phyloP scores from a whole-genome alignment of 2,329 filamentous ascomycete genomes.

The Calonectria hawksworthii region DNA sequence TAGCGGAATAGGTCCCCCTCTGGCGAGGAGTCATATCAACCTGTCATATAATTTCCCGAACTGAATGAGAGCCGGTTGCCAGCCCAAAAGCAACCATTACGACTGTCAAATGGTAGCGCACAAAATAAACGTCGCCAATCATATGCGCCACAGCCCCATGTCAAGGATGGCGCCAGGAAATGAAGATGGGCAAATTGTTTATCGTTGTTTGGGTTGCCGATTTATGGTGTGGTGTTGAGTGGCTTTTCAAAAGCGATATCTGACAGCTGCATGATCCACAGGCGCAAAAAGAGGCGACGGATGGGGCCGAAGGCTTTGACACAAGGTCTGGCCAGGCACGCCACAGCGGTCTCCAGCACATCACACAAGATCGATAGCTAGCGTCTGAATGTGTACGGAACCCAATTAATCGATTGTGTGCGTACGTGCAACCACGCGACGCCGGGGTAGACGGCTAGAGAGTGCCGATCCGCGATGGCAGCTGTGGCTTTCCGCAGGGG shows the following conservation, averaged over 20 bases:
- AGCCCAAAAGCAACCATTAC: background rate
- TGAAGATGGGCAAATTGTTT: background rate
- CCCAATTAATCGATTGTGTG: background rate
- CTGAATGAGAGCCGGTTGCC: background rate
- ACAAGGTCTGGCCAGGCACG: conserved; percentile 4
- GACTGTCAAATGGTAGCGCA: background rate
- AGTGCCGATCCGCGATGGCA: conserved; percentile 12
- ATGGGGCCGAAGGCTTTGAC: conserved; percentile 10
- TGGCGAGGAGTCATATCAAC: background rate
- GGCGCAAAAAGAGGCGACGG: conserved; percentile 2
- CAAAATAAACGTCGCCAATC: background rate
- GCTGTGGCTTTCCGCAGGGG: conserved; percentile 26
- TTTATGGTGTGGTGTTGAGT: conserved; percentile 9
- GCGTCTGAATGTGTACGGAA: background rate
- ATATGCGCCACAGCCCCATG: background rate
- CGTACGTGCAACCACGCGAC: conserved; percentile 17
- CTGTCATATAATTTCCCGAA: background rate
- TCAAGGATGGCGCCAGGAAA: background rate
- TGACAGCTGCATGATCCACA: conserved; percentile 19
- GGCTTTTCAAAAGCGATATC: conserved; percentile 13
- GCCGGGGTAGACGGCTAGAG: conserved; percentile 3
- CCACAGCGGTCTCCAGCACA: conserved; percentile 6
- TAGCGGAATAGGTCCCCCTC: no score
- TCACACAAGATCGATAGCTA: conserved; percentile 13
- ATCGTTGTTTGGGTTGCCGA: background rate